Base-by-base conservation (phyloP, 1,284 basidiomycete genomes). In the Ceratobasidium theobromae region DNA sequence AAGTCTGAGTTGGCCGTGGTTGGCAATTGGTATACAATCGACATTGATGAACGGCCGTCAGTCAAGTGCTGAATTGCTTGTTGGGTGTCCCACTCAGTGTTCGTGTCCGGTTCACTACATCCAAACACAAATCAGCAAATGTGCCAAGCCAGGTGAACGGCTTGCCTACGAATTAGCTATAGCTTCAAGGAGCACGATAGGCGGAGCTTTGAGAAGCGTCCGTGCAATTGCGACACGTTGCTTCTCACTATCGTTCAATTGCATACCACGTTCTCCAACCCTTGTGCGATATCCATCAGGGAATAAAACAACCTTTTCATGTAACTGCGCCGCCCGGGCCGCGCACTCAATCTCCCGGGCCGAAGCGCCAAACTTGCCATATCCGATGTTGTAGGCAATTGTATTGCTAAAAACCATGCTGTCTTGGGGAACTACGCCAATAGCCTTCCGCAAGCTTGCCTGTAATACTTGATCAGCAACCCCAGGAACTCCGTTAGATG, bases 211-310 rank as follows among this genome's bases (percentile, higher is more conserved):
- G 65, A 92, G 77, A 52, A 96, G 80, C 1, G 92, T 93, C 54
- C 93, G 81, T 0, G 94, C 93, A 72, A 97, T 88, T 11, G 93
- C 89, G 9, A 94, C 89, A 2, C 89, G 82, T 73, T 94, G 92
- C 77, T 91, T 91, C 77, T 93, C 91, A n/a, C 88, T 85, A 25
- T 84, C 85, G 70, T 85, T 86, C 53, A 95, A 77, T 51, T 91
- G 79, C 14, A 94, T 85, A 32, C 93, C 93, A 30, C 93, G 84
- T 77, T 95, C 93, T 30, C 88, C 88, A 16, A 90, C 88, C 57
- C 82, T 79, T 27, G 93, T 95, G 30, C 88, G 82, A 74, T 80
- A 80, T 73, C 88, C 87, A 68, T 93, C 88, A 1, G 91, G 88
- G 84, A 94, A 94, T 52, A 80, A 79, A 74, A 84, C 76, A 72